Percentiles rank a stretch among this genome's conserved stretches.
phyloP scores from a whole-genome alignment of 2,329 filamentous ascomycete species.

The Remersonia thermophila region DNA sequence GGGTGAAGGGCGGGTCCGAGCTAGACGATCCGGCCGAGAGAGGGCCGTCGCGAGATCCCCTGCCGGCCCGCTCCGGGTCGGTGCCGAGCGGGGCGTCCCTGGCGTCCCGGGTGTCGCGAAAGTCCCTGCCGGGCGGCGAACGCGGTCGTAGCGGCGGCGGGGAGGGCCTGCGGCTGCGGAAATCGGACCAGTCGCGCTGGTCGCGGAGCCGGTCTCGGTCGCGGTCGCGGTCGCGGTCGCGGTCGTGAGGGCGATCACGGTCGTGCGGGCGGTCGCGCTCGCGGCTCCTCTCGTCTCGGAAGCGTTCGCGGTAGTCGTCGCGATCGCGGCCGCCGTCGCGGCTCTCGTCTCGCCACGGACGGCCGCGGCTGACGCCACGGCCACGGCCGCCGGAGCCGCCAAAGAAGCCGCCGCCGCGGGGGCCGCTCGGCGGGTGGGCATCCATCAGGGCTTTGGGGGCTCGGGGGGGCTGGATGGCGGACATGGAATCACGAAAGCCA shows the following conservation, averaged over 20 bases:
- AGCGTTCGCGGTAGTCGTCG: constrained; percentile 43
- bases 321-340: constrained; percentile 51
- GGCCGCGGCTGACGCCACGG: constrained; percentile 45
- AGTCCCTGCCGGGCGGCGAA: constrained; percentile 36
- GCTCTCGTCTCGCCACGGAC: constrained; percentile 50
- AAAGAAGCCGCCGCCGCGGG: constrained; percentile 53
- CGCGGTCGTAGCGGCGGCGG: constrained; percentile 31
- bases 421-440: constrained; percentile 51
- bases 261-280: constrained; percentile 45
- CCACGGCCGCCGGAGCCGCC: constrained; percentile 43
- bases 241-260: constrained; percentile 24
- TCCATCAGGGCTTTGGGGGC: constrained; percentile 72
- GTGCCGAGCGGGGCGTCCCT: constrained; percentile 46
- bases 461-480: constrained; percentile 60
- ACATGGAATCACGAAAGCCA: constrained; percentile 40
- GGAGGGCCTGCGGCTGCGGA: constrained; percentile 41
- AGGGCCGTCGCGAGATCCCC: constrained; percentile 61
- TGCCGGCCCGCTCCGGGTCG: constrained; percentile 54
- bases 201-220: constrained; percentile 10
- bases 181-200: constrained; percentile 36
- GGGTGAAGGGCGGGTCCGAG: constrained; percentile 51
- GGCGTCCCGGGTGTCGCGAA: constrained; percentile 49
- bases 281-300: constrained; percentile 46
- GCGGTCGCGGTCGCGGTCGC: constrained; percentile 23
- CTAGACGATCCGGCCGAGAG: constrained; percentile 58